phyloP scores from a whole-genome alignment of 2,329 filamentous ascomycete genomes.

The Xylaria multiplex region DNA sequence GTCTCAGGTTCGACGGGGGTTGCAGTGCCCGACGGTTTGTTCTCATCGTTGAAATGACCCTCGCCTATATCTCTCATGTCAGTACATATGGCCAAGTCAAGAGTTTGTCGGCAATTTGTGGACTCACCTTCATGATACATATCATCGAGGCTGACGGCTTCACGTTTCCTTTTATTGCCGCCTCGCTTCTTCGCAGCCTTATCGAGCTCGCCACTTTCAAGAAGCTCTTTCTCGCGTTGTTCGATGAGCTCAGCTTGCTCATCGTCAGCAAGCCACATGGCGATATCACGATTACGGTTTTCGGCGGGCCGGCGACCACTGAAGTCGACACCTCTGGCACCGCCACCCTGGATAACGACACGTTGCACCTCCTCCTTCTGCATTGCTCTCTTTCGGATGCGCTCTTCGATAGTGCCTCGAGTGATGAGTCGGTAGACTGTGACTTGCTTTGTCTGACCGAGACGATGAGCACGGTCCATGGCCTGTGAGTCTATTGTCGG shows the following conservation, averaged over 20 bases:
- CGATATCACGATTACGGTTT: slow-evolving; percentile 97
- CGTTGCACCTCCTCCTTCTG: slow-evolving; percentile 99
- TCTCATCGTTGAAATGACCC: slow-evolving; percentile 91
- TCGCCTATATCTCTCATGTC: slow-evolving; percentile 72
- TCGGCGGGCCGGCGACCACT: slow-evolving; percentile 88
- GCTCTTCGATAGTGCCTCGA: slow-evolving; percentile 94
- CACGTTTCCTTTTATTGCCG: slow-evolving; percentile 65
- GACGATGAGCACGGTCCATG: slow-evolving; percentile 98
- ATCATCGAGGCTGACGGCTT: slow-evolving; percentile 81
- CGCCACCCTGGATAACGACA: slow-evolving; percentile 93
- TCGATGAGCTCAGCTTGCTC: slow-evolving; percentile 96
- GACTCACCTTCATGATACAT: slow-evolving; percentile 98
- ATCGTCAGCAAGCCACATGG: slow-evolving; percentile 98
- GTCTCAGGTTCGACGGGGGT: slow-evolving; percentile 75
- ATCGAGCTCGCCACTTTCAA: slow-evolving; percentile 75
- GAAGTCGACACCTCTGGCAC: slow-evolving; percentile 90
- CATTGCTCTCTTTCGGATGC: slow-evolving; percentile 93
- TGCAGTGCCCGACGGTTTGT: slow-evolving; percentile 84
- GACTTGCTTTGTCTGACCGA: slow-evolving; percentile 94
- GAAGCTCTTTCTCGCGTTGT: slow-evolving; percentile 86
- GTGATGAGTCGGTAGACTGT: slow-evolving; percentile 98
- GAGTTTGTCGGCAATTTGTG: not conserved
- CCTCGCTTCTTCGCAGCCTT: slow-evolving; percentile 71
- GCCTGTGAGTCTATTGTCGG: slow-evolving; percentile 98
- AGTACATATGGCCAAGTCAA: slow-evolving; percentile 40